These are phyloP conservation scores for Allium fistulosum DNA, from an alignment of 106 monocot species.

Conservation along the genomic window DNA sequence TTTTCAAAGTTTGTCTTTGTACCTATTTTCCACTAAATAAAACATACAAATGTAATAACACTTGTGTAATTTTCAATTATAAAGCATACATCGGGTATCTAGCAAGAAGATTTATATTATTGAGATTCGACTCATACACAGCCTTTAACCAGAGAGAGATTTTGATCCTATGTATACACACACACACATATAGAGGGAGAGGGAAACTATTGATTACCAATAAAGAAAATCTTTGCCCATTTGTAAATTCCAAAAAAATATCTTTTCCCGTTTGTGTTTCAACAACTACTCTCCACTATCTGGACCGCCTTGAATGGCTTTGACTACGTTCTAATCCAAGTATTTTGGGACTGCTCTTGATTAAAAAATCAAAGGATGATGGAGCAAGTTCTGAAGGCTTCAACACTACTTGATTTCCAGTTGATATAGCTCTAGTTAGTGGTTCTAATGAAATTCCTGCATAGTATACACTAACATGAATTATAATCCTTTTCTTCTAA, in stretches of 20 bases:
- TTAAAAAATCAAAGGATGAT: slow-evolving; percentile 32
- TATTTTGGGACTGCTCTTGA: slow-evolving; percentile 37
- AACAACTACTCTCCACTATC: slow-evolving; percentile 44
- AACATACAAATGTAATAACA: too few species aligned
- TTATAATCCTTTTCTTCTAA: too few species aligned
- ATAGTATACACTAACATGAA: not conserved
- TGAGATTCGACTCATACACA: too few species aligned
- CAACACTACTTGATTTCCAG: slow-evolving; percentile 60
- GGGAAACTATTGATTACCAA: slow-evolving; percentile 18
- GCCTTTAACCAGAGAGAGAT: too few species aligned
- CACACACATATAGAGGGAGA: too few species aligned
- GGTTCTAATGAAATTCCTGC: slow-evolving; percentile 74
- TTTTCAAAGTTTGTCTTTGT: too few species aligned
- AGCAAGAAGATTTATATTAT: too few species aligned
- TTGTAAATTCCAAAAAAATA: too few species aligned
- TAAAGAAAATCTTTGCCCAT: slow-evolving; percentile 51
- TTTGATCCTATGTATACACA: too few species aligned
- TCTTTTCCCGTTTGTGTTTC: slow-evolving; percentile 32
- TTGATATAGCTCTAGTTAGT: slow-evolving; percentile 70
- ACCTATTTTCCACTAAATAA: too few species aligned
- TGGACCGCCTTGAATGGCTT: slow-evolving; percentile 51
- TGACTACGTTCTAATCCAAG: slow-evolving; percentile 49
- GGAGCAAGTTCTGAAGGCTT: slow-evolving; percentile 76
- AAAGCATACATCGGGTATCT: too few species aligned
- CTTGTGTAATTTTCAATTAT: too few species aligned